Base-by-base conservation (phyloP, 2,329 filamentous ascomycete genomes). In the Penicillium sp. region DNA sequence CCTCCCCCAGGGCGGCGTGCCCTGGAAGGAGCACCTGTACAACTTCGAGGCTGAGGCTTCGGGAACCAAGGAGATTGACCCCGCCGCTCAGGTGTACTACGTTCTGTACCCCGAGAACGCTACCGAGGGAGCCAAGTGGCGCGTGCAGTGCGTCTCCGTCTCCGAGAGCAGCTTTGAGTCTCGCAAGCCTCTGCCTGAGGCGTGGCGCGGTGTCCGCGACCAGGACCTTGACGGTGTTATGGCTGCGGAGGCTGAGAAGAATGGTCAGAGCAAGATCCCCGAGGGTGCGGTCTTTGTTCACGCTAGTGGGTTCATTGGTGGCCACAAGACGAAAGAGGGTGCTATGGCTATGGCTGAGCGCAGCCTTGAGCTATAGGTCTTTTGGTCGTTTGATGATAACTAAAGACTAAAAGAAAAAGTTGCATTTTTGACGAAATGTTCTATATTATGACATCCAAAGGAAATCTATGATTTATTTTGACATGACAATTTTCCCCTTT, bases 11-110 rank as follows among this genome's bases (percentile, higher is more conserved):
- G 87, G 89, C 57, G 89, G 78, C 16, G 70, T 93, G 59, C 93
- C 93, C 2, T 97, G 94, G 94, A 94, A 96, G 74, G 93, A 97
- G 70, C 94, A 99, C 75, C 82, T 99, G 19, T 97, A 96, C 78
- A 86, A 84, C 19, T 84, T 97, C 29, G 94, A 99, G 77, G 82
- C 82, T 66, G 82, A 87, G 69, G 67, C 69, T 8, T 64, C 65
- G 0, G 63, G 59, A 13, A 73, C 70, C 9, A 73, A 73, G 54
- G 70, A 65, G 67, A 63, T 68, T 53, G 69, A 73, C 60, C 60
- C 77, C 29, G 77, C 79, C 0, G 75, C 85, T 40, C 84, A 85
- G 66, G 87, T 93, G 4, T 81, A 92, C 50, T 97, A 97, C 71
- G 92, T 96, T 15, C 80, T 97, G 27, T 97, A 97, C 76, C 89